These are phyloP conservation scores for Gaultheria prostrata DNA, from an alignment of 148 eudicot species.

Conservation along the genomic window DNA sequence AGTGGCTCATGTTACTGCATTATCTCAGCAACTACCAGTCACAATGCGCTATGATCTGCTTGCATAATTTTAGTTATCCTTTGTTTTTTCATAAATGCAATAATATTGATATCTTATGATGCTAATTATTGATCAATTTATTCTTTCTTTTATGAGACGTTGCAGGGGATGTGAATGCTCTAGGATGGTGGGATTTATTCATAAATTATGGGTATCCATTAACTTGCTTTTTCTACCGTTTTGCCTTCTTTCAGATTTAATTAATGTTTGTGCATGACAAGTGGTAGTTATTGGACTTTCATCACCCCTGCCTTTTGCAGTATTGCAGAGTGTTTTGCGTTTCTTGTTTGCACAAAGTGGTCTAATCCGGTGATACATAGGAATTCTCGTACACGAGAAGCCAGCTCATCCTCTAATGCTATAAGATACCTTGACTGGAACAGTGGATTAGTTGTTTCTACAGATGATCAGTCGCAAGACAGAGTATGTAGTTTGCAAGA, in stretches of 20 bases:
- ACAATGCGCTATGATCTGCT: not conserved
- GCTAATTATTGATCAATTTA: not conserved
- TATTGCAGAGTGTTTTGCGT: conserved; percentile 95
- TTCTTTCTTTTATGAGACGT: conserved; percentile 3
- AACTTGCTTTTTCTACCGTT: not conserved
- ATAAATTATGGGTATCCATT: conserved; percentile 72
- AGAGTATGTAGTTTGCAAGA: conserved; percentile 71
- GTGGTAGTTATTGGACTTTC: not conserved
- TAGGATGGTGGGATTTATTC: conserved; percentile 96
- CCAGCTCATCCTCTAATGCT: conserved; percentile 61
- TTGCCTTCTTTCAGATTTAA: not conserved
- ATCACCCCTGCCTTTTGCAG: conserved; percentile 32
- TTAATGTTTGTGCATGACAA: not conserved
- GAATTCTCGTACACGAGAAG: conserved; percentile 42
- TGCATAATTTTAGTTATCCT: not conserved
- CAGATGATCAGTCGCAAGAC: conserved; percentile 56
- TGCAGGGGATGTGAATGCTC: conserved; percentile 76
- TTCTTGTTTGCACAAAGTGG: conserved; percentile 99
- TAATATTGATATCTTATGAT: not conserved
- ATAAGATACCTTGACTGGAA: conserved; percentile 73
- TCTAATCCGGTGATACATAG: conserved; percentile 85
- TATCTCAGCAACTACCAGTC: not conserved
- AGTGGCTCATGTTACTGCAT: not conserved
- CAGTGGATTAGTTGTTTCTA: conserved; percentile 59
- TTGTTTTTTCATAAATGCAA: not conserved